Conservation (phyloP, 2,329 filamentous ascomycete genomes). For the Sporothrix luriei region DNA sequence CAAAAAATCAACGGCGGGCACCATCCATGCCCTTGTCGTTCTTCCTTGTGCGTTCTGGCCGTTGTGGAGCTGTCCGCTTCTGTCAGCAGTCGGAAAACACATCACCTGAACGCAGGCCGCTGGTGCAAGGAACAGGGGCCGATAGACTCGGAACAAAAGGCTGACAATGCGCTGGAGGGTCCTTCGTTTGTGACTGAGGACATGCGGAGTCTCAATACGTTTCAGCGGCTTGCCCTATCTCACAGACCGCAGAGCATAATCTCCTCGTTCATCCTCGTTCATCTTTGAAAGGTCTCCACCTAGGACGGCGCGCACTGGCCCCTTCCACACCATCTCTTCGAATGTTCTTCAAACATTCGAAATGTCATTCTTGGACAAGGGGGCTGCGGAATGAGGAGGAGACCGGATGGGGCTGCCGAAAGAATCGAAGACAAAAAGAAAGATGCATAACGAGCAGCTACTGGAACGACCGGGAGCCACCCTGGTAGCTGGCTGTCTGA, state of each 20-base stretch:
- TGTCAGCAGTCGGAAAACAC: conserved; percentile 1
- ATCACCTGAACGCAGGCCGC: conserved; percentile 9
- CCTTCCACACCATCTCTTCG: neutral
- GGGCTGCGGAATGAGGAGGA: neutral
- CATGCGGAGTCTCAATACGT: neutral
- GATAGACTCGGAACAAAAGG: neutral
- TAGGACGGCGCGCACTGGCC: conserved; percentile 15
- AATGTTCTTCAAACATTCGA: conserved; percentile 27
- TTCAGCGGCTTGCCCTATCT: neutral
- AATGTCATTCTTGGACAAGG: conserved; percentile 13
- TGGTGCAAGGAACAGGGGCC: neutral
- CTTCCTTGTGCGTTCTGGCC: neutral
- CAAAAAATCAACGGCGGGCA: neutral
- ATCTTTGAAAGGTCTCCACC: no score
- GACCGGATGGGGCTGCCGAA: neutral
- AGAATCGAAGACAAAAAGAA: neutral
- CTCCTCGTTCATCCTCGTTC: no score
- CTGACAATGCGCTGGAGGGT: neutral
- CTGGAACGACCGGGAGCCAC: conserved; percentile 1
- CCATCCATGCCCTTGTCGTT: neutral
- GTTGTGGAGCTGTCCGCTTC: neutral
- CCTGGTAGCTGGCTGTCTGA: conserved; percentile 32
- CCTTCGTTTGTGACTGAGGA: neutral
- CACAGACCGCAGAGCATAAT: neutral
- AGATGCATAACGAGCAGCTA: neutral